Percentiles rank a stretch among this genome's conserved stretches.
phyloP scores from a whole-genome alignment of 441 rosid species.

The Populus hybrid region DNA sequence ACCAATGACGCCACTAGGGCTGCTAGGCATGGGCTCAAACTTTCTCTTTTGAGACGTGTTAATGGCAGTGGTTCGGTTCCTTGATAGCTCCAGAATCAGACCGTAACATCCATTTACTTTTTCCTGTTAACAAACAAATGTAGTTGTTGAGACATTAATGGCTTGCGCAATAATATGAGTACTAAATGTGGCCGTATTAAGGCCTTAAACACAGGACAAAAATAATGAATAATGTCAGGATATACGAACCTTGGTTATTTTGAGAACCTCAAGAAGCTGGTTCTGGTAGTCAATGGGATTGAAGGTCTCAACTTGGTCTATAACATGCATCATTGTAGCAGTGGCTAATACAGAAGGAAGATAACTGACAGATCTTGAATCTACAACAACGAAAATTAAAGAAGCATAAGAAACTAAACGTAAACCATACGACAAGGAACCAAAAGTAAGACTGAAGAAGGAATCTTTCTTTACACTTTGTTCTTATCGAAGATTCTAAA shows the following conservation, averaged over 20 bases:
- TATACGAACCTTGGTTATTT: constrained; percentile 50
- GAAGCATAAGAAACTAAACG: neutral
- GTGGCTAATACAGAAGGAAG: constrained; percentile 84
- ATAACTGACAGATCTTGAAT: constrained; percentile 64
- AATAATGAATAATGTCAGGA: neutral
- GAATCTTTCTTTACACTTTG: neutral
- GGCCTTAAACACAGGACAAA: no score
- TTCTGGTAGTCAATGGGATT: constrained; percentile 49
- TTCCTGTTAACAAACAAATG: constrained; percentile 42
- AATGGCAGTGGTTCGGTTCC: constrained; percentile 7
- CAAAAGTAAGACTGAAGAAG: neutral
- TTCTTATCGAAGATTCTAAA: constrained; percentile 14
- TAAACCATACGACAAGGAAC: neutral
- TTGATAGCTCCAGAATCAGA: constrained; percentile 35
- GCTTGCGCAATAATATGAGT: neutral
- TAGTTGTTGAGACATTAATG: neutral
- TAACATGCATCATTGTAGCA: constrained; percentile 79
- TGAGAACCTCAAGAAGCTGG: constrained; percentile 62
- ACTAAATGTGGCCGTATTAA: neutral
- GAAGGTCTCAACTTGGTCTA: constrained; percentile 64
- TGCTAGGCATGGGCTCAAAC: constrained; percentile 32
- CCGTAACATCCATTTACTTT: constrained; percentile 51
- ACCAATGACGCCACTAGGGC: constrained; percentile 61
- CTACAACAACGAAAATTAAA: constrained; percentile 25
- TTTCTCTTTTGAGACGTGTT: constrained; percentile 45